Conservation (phyloP, 2,329 filamentous ascomycete species). For the Aspergillus novofumigatus region DNA sequence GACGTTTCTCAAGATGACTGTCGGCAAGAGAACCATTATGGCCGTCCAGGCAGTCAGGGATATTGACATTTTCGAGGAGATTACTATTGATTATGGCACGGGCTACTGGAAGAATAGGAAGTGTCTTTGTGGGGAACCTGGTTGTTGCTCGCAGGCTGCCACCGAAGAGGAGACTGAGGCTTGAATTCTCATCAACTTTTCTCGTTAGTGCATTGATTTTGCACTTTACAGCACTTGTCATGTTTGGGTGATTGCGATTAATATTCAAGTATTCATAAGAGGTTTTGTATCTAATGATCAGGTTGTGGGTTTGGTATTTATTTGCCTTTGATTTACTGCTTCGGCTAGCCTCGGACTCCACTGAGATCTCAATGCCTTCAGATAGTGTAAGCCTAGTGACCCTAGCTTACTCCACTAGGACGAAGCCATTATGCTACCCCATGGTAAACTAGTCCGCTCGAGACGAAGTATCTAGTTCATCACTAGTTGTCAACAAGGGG, state of each 20-base stretch:
- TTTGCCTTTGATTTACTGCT: not conserved
- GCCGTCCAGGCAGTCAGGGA: constrained; percentile 19
- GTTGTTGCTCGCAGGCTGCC: constrained; percentile 2
- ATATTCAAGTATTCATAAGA: not conserved
- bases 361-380: not conserved
- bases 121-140: constrained; percentile 9
- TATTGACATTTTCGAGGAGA: constrained; percentile 30
- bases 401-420: no score
- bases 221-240: not conserved
- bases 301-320: no score
- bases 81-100: constrained; percentile 31
- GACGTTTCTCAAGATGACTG: constrained; percentile 11
- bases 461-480: no score
- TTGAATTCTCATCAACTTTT: not conserved
- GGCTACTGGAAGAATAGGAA: constrained; percentile 21
- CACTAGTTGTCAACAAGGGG: no score
- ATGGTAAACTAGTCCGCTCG: no score
- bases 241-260: not conserved
- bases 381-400: no score
- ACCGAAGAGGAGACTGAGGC: not conserved
- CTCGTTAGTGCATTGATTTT: not conserved
- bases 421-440: no score
- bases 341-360: not conserved
- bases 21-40: constrained; percentile 20
- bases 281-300: not conserved